phyloP scores from a whole-genome alignment of 163 green algal species.

The Chloroidium sp. region DNA sequence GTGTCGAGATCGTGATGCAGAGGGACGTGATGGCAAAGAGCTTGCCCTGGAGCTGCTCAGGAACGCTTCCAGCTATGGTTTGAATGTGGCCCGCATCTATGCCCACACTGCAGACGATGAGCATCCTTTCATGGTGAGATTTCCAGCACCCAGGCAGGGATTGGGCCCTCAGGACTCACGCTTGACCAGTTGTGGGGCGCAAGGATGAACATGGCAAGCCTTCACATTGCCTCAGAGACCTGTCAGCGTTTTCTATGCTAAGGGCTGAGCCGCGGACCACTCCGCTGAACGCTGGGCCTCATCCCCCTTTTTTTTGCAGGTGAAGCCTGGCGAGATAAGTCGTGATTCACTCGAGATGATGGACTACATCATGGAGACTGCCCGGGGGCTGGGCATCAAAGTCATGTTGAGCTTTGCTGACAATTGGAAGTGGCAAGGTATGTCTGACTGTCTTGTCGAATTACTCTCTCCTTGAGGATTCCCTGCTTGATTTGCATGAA shows the following conservation, averaged over 20 bases:
- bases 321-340: slow-evolving; percentile 29
- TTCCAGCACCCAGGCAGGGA: no score
- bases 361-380: slow-evolving; percentile 49
- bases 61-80: slow-evolving; percentile 5
- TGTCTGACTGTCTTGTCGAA: not conserved
- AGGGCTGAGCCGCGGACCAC: no score
- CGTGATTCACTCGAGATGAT: slow-evolving; percentile 32
- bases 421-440: slow-evolving; percentile 62
- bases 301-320: slow-evolving; percentile 6
- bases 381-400: slow-evolving; percentile 28
- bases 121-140: slow-evolving; percentile 20
- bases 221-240: no score
- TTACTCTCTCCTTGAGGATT: no score
- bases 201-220: no score
- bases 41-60: slow-evolving; percentile 22
- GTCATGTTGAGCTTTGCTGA: slow-evolving; percentile 45
- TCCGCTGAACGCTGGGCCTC: no score
- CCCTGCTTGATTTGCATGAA: no score
- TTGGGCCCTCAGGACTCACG: no score
- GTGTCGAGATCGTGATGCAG: not conserved
- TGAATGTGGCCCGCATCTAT: slow-evolving; percentile 44
- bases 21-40: slow-evolving; percentile 12
- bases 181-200: no score
- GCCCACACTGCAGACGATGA: slow-evolving; percentile 42
- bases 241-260: no score